These are phyloP conservation scores for apple (Malus domestica) DNA, from an alignment of 306 rosid species.

Conservation along the genomic window ASM211411v1 NC_041800.1:18281501-18282000, in stretches of 20 bases:
- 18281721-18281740: conserved; percentile 4
- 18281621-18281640: conserved; percentile 95
- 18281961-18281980: conserved; percentile 95
- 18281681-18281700: too few species aligned
- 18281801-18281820: conserved; percentile 98
- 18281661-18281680: background rate
- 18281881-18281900: conserved; percentile 62
- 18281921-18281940: conserved; percentile 97
- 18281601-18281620: conserved; percentile 98
- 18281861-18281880: conserved; percentile 62
- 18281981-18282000: conserved; percentile 83
- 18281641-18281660: conserved; percentile 85
- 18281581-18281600: conserved; percentile 90
- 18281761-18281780: conserved; percentile 77
- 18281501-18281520: conserved; percentile 95
- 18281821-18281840: conserved; percentile 93
- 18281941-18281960: conserved; percentile 94
- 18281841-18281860: conserved; percentile 96
- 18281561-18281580: conserved; percentile 94
- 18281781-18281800: conserved; percentile 80
- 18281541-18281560: conserved; percentile 98
- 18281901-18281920: conserved; percentile 90
- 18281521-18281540: conserved; percentile 94
- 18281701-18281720: background rate
- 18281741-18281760: background rate